Evolutionary conservation across 2,329 filamentous ascomycete species (phyloP).

Genomic region (Colletotrichum falcatum): DNA sequence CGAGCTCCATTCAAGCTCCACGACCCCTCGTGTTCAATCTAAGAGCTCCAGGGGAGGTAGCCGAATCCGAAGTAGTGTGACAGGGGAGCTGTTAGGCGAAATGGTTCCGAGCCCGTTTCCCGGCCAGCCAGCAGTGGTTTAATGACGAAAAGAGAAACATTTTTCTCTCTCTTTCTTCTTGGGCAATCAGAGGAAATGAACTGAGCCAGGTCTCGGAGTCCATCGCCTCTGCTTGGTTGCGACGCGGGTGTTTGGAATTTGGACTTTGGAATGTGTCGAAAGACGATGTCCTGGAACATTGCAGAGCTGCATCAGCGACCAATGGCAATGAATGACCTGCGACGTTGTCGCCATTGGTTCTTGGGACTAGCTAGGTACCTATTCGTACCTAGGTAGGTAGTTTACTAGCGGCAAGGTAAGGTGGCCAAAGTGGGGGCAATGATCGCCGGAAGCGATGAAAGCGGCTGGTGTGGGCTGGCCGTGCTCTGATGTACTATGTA

Average conservation of each 20-base stretch:
- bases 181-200: slow-evolving; percentile 33
- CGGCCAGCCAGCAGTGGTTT: slow-evolving; percentile 34
- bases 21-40: slow-evolving; percentile 39
- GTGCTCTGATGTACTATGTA: slow-evolving; percentile 1
- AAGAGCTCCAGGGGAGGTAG: slow-evolving; percentile 31
- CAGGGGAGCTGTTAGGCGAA: slow-evolving; percentile 38
- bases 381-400: neutral
- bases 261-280: neutral
- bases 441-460: slow-evolving; percentile 38
- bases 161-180: neutral
- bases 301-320: slow-evolving; percentile 5
- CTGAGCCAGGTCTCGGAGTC: slow-evolving; percentile 1
- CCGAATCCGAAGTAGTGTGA: slow-evolving; percentile 37
- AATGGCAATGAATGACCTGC: slow-evolving; percentile 1
- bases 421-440: slow-evolving; percentile 31
- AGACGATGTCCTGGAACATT: neutral
- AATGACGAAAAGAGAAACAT: slow-evolving; percentile 31
- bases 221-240: slow-evolving; percentile 2
- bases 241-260: neutral
- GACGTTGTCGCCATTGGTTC: neutral
- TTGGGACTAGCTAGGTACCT: neutral
- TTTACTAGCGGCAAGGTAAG: slow-evolving; percentile 15
- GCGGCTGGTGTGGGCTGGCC: slow-evolving; percentile 17
- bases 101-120: slow-evolving; percentile 39
- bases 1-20: slow-evolving; percentile 21